Base-by-base conservation (phyloP, 176 grass and related monocot genomes). In the Cenchrus fungigraminus region DNA sequence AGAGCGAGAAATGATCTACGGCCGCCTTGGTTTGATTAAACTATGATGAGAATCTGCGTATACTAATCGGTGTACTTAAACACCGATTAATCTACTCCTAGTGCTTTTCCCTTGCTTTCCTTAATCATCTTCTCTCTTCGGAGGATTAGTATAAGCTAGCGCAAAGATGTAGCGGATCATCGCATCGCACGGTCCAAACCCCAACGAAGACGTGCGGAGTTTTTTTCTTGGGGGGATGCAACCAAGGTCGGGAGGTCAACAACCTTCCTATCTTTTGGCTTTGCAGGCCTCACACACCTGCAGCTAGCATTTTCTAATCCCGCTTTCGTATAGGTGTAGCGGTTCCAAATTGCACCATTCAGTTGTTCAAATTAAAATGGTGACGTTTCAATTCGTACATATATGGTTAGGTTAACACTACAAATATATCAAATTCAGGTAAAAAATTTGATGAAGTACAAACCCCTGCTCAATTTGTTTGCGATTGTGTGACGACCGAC, bases 11-110 rank as follows among this genome's bases (percentile, higher is more conserved):
- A 88, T 90, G 57, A 74, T 86, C 47, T 50, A 47, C 32, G 54
- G 56, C 6, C 60, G 31, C 62, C 84, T 85, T 82, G 83, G 73
- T 68, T 83, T 78, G 73, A 88, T 86, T 85, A 92, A 95, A 87
- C 40, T 80, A 81, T 79, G 58, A 83, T 86, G 80, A 66, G 83
- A 89, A 93, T 93, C 88, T 89, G 29, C 65, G 25, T 60, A 75
- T 90, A 51, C 37, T 44, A 15, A 42, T 44, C 6, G 25, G 12
- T 59, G 15, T 57, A 76, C 76, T 87, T 87, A 83, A 55, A 76
- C 59, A 0, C 37, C 14, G 3, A 7, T 42, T 89, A 80, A 42
- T 46, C 42, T 73, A 78, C 40, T 25, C 29, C 68, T 29, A 78
- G 74, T 90, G 84, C 84, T 71, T 60, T 67, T 34, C 57, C 65